Evolutionary conservation across 768 basidiomycete species (phyloP).

Genomic region (Tylopilus intermedius): DNA sequence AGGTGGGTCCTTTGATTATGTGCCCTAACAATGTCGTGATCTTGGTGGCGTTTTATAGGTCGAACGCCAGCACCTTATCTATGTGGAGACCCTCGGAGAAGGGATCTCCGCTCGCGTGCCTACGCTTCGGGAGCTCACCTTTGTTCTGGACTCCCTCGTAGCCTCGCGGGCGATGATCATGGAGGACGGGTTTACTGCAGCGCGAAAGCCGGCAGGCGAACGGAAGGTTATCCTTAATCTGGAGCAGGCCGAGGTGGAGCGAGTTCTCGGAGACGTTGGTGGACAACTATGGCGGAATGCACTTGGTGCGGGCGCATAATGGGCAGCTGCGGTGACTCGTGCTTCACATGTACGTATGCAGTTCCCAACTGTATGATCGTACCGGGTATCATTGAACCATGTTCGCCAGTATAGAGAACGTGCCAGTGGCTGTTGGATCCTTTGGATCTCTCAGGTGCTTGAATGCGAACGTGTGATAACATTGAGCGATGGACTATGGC

Average conservation of each 20-base stretch:
- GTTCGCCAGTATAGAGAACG: too few species aligned
- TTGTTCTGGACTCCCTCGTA: slow-evolving; percentile 71
- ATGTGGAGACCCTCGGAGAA: slow-evolving; percentile 58
- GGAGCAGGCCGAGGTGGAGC: slow-evolving; percentile 79
- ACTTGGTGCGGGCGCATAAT: slow-evolving; percentile 20
- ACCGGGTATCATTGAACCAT: too few species aligned
- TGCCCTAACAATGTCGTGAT: background rate
- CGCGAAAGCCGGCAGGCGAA: slow-evolving; percentile 58
- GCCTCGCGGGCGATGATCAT: slow-evolving; percentile 73
- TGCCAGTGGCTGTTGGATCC: too few species aligned
- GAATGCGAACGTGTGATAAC: too few species aligned
- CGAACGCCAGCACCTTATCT: slow-evolving; percentile 68
- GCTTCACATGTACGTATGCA: background rate
- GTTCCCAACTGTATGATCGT: background rate
- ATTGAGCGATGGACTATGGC: too few species aligned
- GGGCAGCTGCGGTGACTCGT: background rate
- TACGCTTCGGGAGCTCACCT: slow-evolving; percentile 53
- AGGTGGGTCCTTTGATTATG: slow-evolving; percentile 41
- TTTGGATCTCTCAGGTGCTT: too few species aligned
- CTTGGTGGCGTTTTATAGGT: slow-evolving; percentile 40
- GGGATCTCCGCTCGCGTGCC: slow-evolving; percentile 58
- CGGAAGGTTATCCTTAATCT: slow-evolving; percentile 75
- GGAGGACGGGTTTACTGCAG: slow-evolving; percentile 54
- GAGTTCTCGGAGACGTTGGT: slow-evolving; percentile 79
- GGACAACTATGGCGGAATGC: slow-evolving; percentile 61